Base-by-base conservation (phyloP, 441 rosid species). In the Capsella rubella region DNA sequence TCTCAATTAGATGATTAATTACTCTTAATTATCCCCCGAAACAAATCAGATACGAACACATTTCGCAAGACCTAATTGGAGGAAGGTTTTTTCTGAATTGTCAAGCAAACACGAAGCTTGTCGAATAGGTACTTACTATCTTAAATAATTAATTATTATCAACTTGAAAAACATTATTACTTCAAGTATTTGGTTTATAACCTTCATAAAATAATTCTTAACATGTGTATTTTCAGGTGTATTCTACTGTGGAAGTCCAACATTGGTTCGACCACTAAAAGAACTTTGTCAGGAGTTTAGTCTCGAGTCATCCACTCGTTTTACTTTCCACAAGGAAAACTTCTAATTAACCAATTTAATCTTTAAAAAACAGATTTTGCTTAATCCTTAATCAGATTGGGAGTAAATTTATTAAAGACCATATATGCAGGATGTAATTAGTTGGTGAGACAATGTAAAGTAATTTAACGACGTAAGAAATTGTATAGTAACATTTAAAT, bases 41-140 rank as follows among this genome's bases (percentile, higher is more conserved):
- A 14, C 8, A 57, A 50, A 54, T 65, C 84, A 91, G 99, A 95
- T 95, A 86, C 86, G 79, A 79, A 95, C 99, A 14, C 99, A 95
- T 87, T 95, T 95, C 64, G 86, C 98, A 12, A 85, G 98, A 79
- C 98, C 98, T 27, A 95, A 95, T 18, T 92, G 99, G 99, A 87
- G 87, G 80, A 95, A 87, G 73, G 97, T 95, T 65, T 87, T 92
- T 71, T 11, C 87, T 58, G 77, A 87, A 55, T 31, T 92, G 80
- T 85, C 89, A 64, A 74, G 55, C 43, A 56, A 72, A 12, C 97
- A 94, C 69, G 85, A 80, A 59, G 76, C 84, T 46, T 76, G 92
- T 3, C 81, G 87, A 73, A 92, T 92, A 73, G 98, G 98, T 90
- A 81, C 39, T 5, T 47, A 15, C 9, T 15, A 1, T 29, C 11